phyloP scores from a whole-genome alignment of 805 yeast species.

The Naumovozyma baii region DNA sequence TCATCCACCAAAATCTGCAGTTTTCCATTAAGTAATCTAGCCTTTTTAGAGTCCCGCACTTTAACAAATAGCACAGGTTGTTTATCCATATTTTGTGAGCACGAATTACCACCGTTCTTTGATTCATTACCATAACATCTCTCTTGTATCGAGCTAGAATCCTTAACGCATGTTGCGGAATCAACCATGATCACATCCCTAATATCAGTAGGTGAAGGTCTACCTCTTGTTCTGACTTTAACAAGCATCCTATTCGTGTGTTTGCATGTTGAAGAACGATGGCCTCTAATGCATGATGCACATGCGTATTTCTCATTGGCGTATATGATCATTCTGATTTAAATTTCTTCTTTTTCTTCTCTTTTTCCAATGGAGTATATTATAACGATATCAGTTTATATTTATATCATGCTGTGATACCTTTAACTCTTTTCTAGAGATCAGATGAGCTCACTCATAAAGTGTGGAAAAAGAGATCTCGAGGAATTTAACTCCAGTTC shows the following conservation, averaged over 20 bases:
- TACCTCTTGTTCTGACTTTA: conserved; percentile 81
- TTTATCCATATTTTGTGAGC: conserved; percentile 18
- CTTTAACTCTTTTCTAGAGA: too few relatives aligned
- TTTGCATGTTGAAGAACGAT: conserved; percentile 76
- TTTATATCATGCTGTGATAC: too few relatives aligned
- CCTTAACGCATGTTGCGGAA: conserved; percentile 9
- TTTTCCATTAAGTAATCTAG: conserved; percentile 22
- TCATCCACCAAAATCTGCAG: conserved; percentile 21
- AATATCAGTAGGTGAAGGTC: conserved; percentile 53
- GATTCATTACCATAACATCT: too few relatives aligned
- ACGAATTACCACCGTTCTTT: conserved; percentile 4
- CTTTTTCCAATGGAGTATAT: too few relatives aligned
- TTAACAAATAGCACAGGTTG: conserved; percentile 25
- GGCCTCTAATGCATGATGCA: conserved; percentile 84
- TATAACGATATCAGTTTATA: too few relatives aligned
- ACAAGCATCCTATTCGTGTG: conserved; percentile 74
- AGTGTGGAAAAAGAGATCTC: too few relatives aligned
- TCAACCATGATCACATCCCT: conserved; percentile 28
- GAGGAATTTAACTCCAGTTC: too few relatives aligned
- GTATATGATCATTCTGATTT: conserved; percentile 70
- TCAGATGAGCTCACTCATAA: too few relatives aligned
- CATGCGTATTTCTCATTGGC: conserved; percentile 78
- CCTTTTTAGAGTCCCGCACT: conserved; percentile 21
- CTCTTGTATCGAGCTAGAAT: neutral
- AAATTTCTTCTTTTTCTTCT: too few relatives aligned